These are phyloP conservation scores for Sphaerosporella brunnea DNA, from an alignment of 495 filamentous ascomycete genomes.

Conservation along the genomic window DNA sequence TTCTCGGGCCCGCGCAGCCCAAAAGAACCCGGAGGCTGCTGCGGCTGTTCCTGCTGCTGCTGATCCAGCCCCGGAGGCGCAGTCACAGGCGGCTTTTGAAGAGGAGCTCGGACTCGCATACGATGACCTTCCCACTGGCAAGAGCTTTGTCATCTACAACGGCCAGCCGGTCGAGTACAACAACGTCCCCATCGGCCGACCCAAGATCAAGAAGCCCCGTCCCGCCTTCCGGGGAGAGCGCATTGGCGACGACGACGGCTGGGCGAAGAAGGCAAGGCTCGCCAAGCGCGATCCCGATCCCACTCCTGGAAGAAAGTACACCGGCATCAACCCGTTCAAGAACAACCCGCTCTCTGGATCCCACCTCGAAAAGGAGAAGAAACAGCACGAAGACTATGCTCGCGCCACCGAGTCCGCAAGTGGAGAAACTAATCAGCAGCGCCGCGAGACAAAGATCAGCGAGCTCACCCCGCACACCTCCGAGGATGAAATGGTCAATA, in stretches of 20 bases:
- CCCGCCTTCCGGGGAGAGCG: conserved; percentile 3
- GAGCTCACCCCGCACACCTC: not conserved
- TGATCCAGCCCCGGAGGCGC: not conserved
- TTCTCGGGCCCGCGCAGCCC: not conserved
- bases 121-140: not conserved
- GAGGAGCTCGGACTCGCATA: not conserved
- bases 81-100: not conserved
- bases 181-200: not conserved
- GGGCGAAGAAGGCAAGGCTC: no score
- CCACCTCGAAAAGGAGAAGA: not conserved
- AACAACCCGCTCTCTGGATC: not conserved
- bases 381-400: not conserved
- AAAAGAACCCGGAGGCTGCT: not conserved
- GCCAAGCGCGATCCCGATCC: conserved; percentile 1
- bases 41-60: not conserved
- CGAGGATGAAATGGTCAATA: not conserved
- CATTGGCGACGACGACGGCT: not conserved
- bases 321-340: conserved; percentile 6
- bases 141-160: conserved; percentile 9
- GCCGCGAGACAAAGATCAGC: not conserved
- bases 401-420: not conserved
- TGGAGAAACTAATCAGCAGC: not conserved
- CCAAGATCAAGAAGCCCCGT: conserved; percentile 8
- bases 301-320: not conserved
- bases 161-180: conserved; percentile 5